Percentiles rank a stretch among this genome's conserved stretches.
Evolutionary conservation across 1,139 yeast genomes (phyloP).

Genomic region (Taiozyma sp.): DNA sequence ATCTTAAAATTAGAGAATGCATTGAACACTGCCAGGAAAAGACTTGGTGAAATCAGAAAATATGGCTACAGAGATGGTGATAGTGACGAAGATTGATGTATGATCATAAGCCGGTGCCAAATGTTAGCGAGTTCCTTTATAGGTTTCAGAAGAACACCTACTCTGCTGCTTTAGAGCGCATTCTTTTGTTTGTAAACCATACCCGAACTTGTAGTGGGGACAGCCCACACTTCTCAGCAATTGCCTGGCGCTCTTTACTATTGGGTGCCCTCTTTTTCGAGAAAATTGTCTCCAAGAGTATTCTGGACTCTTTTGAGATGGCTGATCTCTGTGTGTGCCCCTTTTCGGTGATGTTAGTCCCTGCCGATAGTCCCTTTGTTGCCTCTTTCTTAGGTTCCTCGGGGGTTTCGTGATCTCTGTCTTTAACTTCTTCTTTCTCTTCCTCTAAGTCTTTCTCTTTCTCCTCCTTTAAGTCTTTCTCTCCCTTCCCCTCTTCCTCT

Average conservation of each 20-base stretch:
- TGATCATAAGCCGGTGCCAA: not conserved
- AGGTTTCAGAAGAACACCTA: not conserved
- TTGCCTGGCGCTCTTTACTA: conserved; percentile 27
- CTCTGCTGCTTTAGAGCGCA: conserved; percentile 22
- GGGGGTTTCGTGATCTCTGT: not conserved
- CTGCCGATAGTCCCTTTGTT: not conserved
- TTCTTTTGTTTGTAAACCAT: conserved; percentile 33
- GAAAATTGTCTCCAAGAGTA: conserved; percentile 16
- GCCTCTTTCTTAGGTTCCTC: not conserved
- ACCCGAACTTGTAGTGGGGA: conserved; percentile 30
- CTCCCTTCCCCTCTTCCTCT: no score
- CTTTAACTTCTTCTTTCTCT: not conserved
- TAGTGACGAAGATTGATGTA: conserved; percentile 17
- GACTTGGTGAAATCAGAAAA: conserved; percentile 82
- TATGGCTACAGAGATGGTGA: conserved; percentile 29
- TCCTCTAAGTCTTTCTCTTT: not conserved
- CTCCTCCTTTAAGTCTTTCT: no score
- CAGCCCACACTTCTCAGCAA: conserved; percentile 29
- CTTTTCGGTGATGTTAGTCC: not conserved
- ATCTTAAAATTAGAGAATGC: conserved; percentile 79
- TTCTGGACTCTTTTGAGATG: conserved; percentile 12
- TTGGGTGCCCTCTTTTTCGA: conserved; percentile 23
- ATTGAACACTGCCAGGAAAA: conserved; percentile 67
- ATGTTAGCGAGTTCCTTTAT: not conserved
- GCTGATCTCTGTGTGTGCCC: conserved; percentile 6